Evolutionary conservation across 2,329 filamentous ascomycete species (phyloP), one percentile per base, ranked within the genome.

Genomic region (Aspergillus ruber): DNA sequence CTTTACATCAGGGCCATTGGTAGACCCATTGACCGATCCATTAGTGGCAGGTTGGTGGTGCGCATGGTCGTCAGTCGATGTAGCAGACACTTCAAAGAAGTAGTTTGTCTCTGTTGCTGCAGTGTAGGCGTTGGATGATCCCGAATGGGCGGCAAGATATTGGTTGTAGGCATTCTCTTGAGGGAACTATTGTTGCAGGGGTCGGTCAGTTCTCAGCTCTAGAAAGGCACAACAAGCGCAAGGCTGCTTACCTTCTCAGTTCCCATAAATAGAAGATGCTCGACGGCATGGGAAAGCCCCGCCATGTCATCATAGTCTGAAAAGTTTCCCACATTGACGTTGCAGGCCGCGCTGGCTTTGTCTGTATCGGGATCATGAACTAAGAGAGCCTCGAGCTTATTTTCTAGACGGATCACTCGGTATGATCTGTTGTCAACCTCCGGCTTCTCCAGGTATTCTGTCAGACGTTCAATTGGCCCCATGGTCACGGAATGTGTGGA

Each of bases 221-320:
- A 12, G 13, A 32, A n/a, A 43, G 20, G 38, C 10, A 44, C 18
- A n/a, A 47, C 9, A 20, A 33, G 20, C 13, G 17, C 13, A 8
- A 15, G 13, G 21, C 21, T 10, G 55, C 67, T 54, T 67, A 84
- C 83, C 77, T 97, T 98, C 69, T 95, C 86, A 6, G 93, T 98
- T 43, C 93, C 93, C 93, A 98, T 97, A 74, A 98, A 98, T 20
- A 98, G 75, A 55, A 96, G 74, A 78, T 96, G 91, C 75, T 97
- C 91, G 46, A 97, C 89, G 6, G 90, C 90, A 73, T 97, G 93
- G 45, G 91, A 91, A 81, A 95, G 90, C 50, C 93, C 90, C 12
- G 89, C 90, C 81, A 97, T 90, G 59, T 90, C 87, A 55, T 86
- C 81, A 55, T 87, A 83, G 63, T 98, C 93, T 64, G 88, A 94